Evolutionary conservation across 2,329 filamentous ascomycete genomes (phyloP), one percentile per base, ranked within the genome.

Genomic region (Alternaria arbusti): DNA sequence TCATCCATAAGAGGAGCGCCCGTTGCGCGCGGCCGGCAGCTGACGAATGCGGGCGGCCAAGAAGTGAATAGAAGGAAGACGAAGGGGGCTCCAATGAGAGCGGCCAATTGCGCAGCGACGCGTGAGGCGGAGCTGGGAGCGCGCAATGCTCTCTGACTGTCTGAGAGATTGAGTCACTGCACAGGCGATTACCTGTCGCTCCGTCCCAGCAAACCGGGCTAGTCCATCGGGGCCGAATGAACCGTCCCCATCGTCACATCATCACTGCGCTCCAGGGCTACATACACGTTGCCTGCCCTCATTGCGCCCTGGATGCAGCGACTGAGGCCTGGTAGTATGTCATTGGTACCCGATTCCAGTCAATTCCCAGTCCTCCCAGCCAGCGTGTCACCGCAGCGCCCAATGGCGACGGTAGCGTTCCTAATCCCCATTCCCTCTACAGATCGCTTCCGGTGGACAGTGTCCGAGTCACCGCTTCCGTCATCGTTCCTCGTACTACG

Each of bases 41-140:
- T 75, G 71, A 75, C 71, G 72, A 74, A 75, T 73, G 57, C 57
- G 64, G 57, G 70, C 67, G 70, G 74, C 70, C 71, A 73, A 70
- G 74, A 75, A 75, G 69, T 64, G 67, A 69, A 68, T 74, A 64
- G 75, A 78, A 78, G 66, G 69, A 67, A 55, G 62, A 63, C 69
- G 74, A 78, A 76, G 25, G 57, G 52, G 43, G 54, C 55, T 59
- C 64, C 66, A 58, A 58, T 64, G 17, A 52, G 55, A 59, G 61
- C 67, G 69, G 67, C 74, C 75, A 77, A 75, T 74, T 67, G 68
- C 66, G 62, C 52, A 47, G 59, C 49, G 59, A 40, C 59, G 49
- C 65, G 63, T 59, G 66, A 59, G 68, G 69, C 61, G 66, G 56
- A 65, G 65, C 65, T 54, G 61, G 40, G 50, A 55, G 45, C 57